Evolutionary conservation across 257 asterid species (phyloP), one percentile per base, ranked within the genome.

Genomic region (Scutellaria barbata): DNA sequence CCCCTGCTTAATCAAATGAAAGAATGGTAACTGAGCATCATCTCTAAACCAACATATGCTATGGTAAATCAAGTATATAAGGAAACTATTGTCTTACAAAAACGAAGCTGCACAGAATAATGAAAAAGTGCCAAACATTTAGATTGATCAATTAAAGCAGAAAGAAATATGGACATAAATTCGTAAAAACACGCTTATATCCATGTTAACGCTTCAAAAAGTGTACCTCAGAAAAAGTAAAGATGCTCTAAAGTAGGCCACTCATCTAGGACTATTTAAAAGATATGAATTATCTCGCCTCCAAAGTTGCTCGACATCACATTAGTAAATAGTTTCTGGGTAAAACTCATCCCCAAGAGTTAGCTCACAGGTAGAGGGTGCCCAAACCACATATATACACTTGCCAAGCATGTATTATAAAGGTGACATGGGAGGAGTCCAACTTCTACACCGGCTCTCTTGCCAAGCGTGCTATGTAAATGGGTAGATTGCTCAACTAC

Each of bases 1-100:
- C 84, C 90, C 30, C 97, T 90, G 92, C 78, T 63, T 80, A 14
- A 63, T 63, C 50, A 63, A 58, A 63, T 7, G 65, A 70, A 68
- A 17, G 11, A 67, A 68, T 60, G 40, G 78, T 69, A 63, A 74
- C 37, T 37, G 39, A 68, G 43, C 67, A 40, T 40, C 25, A 59
- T 8, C 75, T 50, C 18, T 12, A 3, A 53, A 48, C 69, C 73
- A 41, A 43, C 58, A 56, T 37, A 52, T 57, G 53, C 69, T 41
- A 37, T 57, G 61, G 50, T 35, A 62, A n/a, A 76, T 52, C 3
- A 37, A 57, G 41, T 46, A 39, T 25, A 1, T n/a, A 37, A 40
- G 68, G 6, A 22, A 16, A n/a, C 39, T 1, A n/a, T 14, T 11
- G 16, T 17, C 25, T 52, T 57, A 25, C 33, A 41, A 54, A 22